A percentile compares a stretch with the other conserved stretches of the same genome.
These are phyloP conservation scores for Neolentinus lepideus DNA, from an alignment of 1,284 basidiomycete genomes.

Conservation along the genomic window DNA sequence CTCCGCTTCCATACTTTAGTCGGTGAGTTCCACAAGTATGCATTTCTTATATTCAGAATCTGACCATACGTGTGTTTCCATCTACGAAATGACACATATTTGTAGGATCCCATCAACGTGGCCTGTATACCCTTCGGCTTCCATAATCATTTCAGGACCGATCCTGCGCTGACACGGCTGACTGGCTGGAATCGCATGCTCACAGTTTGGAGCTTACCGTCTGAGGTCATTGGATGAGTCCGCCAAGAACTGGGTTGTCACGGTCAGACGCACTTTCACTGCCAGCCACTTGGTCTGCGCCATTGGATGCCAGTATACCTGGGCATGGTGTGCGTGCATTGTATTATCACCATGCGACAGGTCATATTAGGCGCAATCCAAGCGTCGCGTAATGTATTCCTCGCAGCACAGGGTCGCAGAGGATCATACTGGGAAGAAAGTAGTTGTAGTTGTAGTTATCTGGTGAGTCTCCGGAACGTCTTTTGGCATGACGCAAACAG, in stretches of 20 bases:
- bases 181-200: conserved; percentile 66
- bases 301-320: conserved; percentile 47
- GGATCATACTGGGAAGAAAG: conserved; percentile 36
- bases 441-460: conserved; percentile 48
- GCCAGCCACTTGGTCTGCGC: conserved; percentile 58
- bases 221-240: conserved; percentile 36
- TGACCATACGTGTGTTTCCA: conserved; percentile 32
- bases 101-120: conserved; percentile 50
- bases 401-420: conserved; percentile 28
- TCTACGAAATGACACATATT: conserved; percentile 2
- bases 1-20: not conserved
- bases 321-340: conserved; percentile 24
- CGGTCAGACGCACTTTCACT: conserved; percentile 38
- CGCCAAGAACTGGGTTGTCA: conserved; percentile 50
- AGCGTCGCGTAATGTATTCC: conserved; percentile 37
- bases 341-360: too few relatives aligned
- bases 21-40: not conserved
- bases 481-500: conserved; percentile 11
- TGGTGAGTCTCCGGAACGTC: conserved; percentile 18
- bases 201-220: conserved; percentile 53
- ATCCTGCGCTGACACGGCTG: conserved; percentile 15
- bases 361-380: conserved; percentile 29
- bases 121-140: conserved; percentile 55
- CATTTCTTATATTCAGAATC: conserved; percentile 10
- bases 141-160: conserved; percentile 15